phyloP scores from a whole-genome alignment of 345 rosid genomes.

The Rhizophora mangle region DNA sequence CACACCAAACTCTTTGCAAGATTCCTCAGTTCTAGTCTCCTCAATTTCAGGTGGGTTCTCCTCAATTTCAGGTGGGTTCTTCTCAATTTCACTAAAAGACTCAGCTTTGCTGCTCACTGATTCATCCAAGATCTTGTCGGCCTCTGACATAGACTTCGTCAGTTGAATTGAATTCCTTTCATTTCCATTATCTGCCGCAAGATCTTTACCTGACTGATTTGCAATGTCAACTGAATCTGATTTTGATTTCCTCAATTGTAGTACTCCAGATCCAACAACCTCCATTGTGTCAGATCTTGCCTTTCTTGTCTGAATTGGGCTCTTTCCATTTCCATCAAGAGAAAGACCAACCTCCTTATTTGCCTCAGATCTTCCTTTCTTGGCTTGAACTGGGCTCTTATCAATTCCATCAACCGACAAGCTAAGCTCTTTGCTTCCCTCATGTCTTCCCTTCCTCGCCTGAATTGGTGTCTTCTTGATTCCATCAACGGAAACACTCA shows the following conservation, averaged over 20 bases:
- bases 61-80: conserved; percentile 28
- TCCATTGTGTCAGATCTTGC: conserved; percentile 33
- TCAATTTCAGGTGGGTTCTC: conserved; percentile 27
- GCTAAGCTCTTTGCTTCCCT: conserved; percentile 19
- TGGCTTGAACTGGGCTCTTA: conserved; percentile 29
- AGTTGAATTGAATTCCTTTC: conserved; percentile 17
- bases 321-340: conserved; percentile 29
- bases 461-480: conserved; percentile 33
- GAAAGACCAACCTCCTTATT: conserved; percentile 24
- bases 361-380: conserved; percentile 45
- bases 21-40: conserved; percentile 38
- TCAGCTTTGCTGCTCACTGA: neutral
- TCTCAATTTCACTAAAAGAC: conserved; percentile 26
- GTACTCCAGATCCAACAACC: neutral
- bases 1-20: conserved; percentile 46
- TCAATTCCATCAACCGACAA: conserved; percentile 20
- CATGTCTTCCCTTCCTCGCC: conserved; percentile 30
- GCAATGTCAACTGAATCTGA: conserved; percentile 13
- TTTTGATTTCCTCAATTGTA: conserved; percentile 13
- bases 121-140: conserved; percentile 24
- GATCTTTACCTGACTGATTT: conserved; percentile 18
- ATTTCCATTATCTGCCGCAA: conserved; percentile 2
- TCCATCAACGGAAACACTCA: conserved; percentile 34
- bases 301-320: conserved; percentile 31
- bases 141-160: conserved; percentile 30